These are phyloP conservation scores for Lobulomyces angularis DNA, from an alignment of 192 early-diverging fungal genomes.

Conservation along the genomic window DNA sequence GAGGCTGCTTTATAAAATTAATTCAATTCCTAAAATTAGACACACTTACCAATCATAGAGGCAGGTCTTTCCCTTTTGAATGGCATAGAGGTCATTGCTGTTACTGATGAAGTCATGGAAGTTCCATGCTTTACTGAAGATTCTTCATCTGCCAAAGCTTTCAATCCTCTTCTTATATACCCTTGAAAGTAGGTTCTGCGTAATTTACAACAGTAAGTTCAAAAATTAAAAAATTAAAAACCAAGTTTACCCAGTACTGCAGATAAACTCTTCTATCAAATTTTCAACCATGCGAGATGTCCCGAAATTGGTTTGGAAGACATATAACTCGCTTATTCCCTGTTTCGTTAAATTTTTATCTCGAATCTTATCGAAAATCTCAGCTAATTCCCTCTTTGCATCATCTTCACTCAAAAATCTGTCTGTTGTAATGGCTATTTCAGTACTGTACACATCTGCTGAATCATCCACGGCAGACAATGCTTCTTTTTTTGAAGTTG, in stretches of 20 bases:
- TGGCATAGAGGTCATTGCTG: no score
- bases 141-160: constrained; percentile 43
- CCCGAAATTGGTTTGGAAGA: constrained; percentile 66
- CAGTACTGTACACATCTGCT: neutral
- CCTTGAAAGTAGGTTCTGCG: constrained; percentile 56
- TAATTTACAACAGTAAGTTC: no score
- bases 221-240: no score
- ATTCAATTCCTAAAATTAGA: no score
- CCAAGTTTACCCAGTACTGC: constrained; percentile 46
- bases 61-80: no score
- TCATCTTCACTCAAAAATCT: constrained; percentile 39
- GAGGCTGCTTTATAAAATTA: no score
- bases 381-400: constrained; percentile 45
- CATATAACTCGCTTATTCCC: constrained; percentile 63
- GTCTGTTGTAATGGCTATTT: constrained; percentile 2
- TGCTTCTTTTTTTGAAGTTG: constrained; percentile 1
- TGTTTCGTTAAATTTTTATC: constrained; percentile 54
- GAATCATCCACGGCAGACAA: constrained; percentile 3
- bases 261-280: constrained; percentile 46
- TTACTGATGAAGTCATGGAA: no score
- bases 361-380: constrained; percentile 62
- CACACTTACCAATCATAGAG: no score
- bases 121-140: no score
- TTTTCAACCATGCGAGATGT: constrained; percentile 49
- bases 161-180: constrained; percentile 60